Evolutionary conservation across 805 yeast genomes (phyloP).

Genomic region (Ogataea methanolica): DNA sequence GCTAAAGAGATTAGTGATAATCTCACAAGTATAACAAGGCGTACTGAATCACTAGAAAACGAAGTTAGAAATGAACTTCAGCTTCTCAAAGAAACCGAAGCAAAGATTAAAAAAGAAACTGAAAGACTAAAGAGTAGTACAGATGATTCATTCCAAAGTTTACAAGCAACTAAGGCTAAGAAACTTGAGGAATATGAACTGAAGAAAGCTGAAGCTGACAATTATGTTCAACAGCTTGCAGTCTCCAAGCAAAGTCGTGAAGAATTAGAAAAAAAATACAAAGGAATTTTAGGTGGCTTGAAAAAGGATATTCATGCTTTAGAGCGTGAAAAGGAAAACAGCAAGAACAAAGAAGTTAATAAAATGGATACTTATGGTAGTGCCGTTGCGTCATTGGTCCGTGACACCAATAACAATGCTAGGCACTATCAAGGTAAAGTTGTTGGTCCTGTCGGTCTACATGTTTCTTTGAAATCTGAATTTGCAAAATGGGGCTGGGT

Average conservation of each 20-base stretch:
- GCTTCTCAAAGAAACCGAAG: slow-evolving; percentile 21
- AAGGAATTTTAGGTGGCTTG: slow-evolving; percentile 1
- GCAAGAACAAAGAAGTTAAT: slow-evolving; percentile 24
- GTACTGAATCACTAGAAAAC: slow-evolving; percentile 17
- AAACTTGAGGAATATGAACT: slow-evolving; percentile 10
- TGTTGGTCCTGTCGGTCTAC: slow-evolving; percentile 76
- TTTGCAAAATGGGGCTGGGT: slow-evolving; percentile 54
- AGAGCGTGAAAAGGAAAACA: slow-evolving; percentile 1
- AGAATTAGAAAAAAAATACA: no score
- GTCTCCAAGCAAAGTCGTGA: no score
- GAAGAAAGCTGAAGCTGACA: slow-evolving; percentile 11
- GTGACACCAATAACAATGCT: slow-evolving; percentile 34
- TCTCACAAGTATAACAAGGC: slow-evolving; percentile 19
- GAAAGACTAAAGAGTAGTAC: slow-evolving; percentile 34
- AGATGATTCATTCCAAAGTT: slow-evolving; percentile 39
- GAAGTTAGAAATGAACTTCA: slow-evolving; percentile 14
- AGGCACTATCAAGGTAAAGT: slow-evolving; percentile 46
- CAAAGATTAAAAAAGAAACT: slow-evolving; percentile 30
- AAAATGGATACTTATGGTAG: slow-evolving; percentile 46
- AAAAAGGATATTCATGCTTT: slow-evolving; percentile 4
- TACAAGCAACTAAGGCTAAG: slow-evolving; percentile 17
- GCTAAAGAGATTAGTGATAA: not conserved
- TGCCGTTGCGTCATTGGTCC: slow-evolving; percentile 37
- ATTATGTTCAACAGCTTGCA: slow-evolving; percentile 4
- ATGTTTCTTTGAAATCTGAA: slow-evolving; percentile 51